A percentile compares a stretch with the other conserved stretches of the same genome.
These are phyloP conservation scores for Penicillium occitanis DNA, from an alignment of 2,329 filamentous ascomycete species.

Conservation along the genomic window DNA sequence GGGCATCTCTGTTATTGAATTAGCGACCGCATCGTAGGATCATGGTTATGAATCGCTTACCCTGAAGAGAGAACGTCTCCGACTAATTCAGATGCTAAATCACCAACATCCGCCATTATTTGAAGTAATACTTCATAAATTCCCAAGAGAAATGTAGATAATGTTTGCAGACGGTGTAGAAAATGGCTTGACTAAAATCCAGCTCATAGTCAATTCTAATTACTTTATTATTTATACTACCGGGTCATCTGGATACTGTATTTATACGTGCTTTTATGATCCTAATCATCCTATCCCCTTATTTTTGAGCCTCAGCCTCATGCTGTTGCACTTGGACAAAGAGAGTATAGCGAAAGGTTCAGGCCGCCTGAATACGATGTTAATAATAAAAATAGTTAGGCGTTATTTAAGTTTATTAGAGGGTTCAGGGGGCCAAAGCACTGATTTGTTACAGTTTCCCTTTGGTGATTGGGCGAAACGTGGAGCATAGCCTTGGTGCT, in stretches of 20 bases:
- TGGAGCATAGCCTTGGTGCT: no score
- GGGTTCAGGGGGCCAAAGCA: not conserved
- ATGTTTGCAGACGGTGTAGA: not conserved
- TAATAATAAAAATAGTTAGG: no score
- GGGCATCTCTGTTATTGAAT: not conserved
- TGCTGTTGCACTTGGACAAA: not conserved
- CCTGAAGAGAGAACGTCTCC: not conserved
- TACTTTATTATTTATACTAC: no score
- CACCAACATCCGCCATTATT: slow-evolving; percentile 2
- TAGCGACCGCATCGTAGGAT: not conserved
- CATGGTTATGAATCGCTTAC: not conserved
- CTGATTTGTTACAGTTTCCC: not conserved
- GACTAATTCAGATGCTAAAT: not conserved
- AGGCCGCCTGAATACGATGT: not conserved
- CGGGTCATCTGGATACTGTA: no score
- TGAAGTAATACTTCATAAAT: not conserved
- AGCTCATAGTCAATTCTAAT: no score
- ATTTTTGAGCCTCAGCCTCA: not conserved
- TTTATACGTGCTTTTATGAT: no score
- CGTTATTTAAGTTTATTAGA: no score
- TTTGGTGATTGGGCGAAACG: no score
- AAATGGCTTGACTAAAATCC: no score
- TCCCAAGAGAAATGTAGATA: not conserved
- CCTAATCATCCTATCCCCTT: not conserved
- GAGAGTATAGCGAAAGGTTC: not conserved